Percentiles rank a stretch among this genome's conserved stretches.
These are phyloP conservation scores for Salvia sclarea DNA, from an alignment of 305 asterid genomes.

Conservation along the genomic window DNA sequence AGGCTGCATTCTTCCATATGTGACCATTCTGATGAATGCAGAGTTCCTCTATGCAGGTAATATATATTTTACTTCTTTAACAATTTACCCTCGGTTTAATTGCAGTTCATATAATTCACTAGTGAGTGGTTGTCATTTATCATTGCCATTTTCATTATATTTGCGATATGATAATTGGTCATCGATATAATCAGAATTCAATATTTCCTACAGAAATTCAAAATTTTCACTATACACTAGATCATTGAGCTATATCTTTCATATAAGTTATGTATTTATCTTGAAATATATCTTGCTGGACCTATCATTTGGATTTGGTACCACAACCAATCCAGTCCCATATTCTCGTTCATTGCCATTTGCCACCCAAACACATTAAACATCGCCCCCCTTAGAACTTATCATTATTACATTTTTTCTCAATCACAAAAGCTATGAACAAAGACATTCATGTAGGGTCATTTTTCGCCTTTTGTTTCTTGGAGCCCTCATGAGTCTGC, in stretches of 20 bases:
- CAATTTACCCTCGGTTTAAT: neutral
- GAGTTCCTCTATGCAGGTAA: slow-evolving; percentile 93
- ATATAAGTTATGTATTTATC: neutral
- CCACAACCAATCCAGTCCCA: neutral
- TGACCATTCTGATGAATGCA: slow-evolving; percentile 63
- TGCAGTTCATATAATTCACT: neutral
- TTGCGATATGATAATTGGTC: neutral
- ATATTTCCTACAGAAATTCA: neutral
- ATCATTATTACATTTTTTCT: neutral
- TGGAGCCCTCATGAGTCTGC: neutral
- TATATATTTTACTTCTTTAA: neutral
- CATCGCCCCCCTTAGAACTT: neutral
- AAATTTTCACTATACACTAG: neutral
- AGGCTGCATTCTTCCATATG: slow-evolving; percentile 77
- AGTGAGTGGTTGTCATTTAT: neutral
- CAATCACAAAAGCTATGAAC: neutral
- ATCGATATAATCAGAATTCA: neutral
- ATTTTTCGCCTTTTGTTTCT: neutral
- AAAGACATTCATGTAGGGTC: neutral
- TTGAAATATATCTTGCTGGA: slow-evolving; percentile 4
- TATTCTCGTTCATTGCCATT: neutral
- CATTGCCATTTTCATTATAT: no score
- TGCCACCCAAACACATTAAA: no score
- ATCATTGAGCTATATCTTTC: neutral
- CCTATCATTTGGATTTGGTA: slow-evolving; percentile 6